phyloP scores from a whole-genome alignment of 257 asterid genomes.

The Petrea volubilis region DNA sequence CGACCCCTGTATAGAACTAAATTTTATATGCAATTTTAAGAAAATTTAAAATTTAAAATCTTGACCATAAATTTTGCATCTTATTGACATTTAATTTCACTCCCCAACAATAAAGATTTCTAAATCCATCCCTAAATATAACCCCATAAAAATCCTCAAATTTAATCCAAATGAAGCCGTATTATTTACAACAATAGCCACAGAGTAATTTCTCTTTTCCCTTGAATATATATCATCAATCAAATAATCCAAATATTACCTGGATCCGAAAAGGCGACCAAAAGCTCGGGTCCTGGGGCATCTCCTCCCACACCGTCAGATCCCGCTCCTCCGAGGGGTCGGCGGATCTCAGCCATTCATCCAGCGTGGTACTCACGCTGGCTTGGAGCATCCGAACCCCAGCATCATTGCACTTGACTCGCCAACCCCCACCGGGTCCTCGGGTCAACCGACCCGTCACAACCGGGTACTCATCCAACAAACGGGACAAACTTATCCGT shows the following conservation, averaged over 20 bases:
- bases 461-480: constrained; percentile 49
- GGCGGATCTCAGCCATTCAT: constrained; percentile 68
- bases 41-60: no score
- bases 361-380: constrained; percentile 38
- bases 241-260: constrained; percentile 30
- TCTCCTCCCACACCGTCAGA: constrained; percentile 70
- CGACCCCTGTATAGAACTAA: no score
- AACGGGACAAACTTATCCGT: constrained; percentile 37
- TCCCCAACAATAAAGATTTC: no score
- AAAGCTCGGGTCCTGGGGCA: constrained; percentile 48
- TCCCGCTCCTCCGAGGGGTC: constrained; percentile 45
- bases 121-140: no score
- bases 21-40: no score
- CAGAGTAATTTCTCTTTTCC: no score
- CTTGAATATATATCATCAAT: no score
- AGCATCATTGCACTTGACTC: constrained; percentile 64
- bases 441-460: constrained; percentile 61
- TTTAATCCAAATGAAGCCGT: no score
- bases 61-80: no score
- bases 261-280: constrained; percentile 79
- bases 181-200: no score
- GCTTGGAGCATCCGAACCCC: constrained; percentile 65
- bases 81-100: no score
- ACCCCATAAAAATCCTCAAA: no score
- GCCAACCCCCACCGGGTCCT: constrained; percentile 39